A percentile compares a stretch with the other conserved stretches of the same genome.
phyloP scores from a whole-genome alignment of 169 alveolate species.

The Cryptosporidium sp. region DNA sequence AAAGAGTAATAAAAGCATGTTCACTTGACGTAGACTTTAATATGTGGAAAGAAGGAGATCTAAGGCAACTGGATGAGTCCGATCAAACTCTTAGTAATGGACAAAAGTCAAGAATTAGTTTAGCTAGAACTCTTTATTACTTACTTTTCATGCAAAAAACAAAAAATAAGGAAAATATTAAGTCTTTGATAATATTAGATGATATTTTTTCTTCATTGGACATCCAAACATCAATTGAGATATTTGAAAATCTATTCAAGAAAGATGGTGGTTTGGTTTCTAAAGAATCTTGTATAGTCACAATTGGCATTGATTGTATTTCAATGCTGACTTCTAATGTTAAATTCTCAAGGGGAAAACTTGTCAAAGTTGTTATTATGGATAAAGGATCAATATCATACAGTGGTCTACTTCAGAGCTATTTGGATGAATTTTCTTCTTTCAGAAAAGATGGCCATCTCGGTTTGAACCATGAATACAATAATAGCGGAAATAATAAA shows the following conservation, averaged over 20 bases:
- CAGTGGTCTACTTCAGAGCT: neutral
- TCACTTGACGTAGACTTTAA: constrained; percentile 9
- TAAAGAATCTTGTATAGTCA: neutral
- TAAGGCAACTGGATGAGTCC: constrained; percentile 52
- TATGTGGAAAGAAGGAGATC: constrained; percentile 25
- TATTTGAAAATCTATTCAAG: constrained; percentile 48
- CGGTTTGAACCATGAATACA: neutral
- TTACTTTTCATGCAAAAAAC: neutral
- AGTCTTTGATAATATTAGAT: constrained; percentile 26
- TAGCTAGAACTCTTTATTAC: constrained; percentile 46
- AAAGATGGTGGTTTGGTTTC: neutral
- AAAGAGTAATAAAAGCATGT: constrained; percentile 41
- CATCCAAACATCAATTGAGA: neutral
- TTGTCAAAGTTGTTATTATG: neutral
- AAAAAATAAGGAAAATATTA: neutral
- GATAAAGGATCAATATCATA: constrained; percentile 30
- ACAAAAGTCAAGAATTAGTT: constrained; percentile 49
- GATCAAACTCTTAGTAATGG: constrained; percentile 55
- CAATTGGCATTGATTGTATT: constrained; percentile 1
- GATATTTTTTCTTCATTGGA: constrained; percentile 27
- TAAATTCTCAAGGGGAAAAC: neutral
- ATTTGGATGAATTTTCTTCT: neutral
- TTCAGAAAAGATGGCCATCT: neutral
- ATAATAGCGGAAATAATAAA: neutral
- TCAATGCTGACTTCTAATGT: neutral